Evolutionary conservation across 139 green algal genomes (phyloP).

Genomic region (Zygnema circumcarinatum): DNA sequence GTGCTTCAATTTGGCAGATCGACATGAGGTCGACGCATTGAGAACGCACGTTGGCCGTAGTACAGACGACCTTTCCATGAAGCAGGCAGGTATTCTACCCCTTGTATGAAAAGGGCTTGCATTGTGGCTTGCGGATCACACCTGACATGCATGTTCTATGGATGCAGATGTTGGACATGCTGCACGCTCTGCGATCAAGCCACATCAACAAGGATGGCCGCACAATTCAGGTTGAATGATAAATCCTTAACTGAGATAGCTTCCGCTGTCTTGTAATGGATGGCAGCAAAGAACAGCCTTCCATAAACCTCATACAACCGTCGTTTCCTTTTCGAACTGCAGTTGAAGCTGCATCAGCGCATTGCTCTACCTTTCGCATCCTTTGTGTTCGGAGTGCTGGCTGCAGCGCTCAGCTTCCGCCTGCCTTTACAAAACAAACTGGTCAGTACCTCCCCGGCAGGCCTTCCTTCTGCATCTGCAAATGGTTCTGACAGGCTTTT

Average conservation of each 20-base stretch:
- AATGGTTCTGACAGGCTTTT: no score
- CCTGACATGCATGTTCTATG: neutral
- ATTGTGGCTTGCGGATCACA: no score
- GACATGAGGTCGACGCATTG: neutral
- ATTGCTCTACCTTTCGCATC: conserved; percentile 37
- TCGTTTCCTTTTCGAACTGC: neutral
- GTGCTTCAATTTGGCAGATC: neutral
- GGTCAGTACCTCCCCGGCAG: neutral
- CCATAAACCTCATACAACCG: no score
- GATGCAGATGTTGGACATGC: neutral
- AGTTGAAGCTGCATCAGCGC: conserved; percentile 46
- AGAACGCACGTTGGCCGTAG: neutral
- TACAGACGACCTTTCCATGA: neutral
- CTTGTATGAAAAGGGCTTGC: no score
- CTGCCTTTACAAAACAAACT: neutral
- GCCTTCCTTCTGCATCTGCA: no score
- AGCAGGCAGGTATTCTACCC: neutral
- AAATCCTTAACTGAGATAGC: neutral
- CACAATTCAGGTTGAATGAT: neutral
- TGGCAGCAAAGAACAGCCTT: no score
- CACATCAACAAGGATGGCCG: neutral
- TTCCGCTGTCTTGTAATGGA: neutral
- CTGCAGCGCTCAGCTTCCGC: conserved; percentile 21
- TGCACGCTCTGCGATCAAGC: neutral
- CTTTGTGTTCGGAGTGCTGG: conserved; percentile 23